These are phyloP conservation scores for Penicillium sp. DNA, from an alignment of 2,329 filamentous ascomycete species.

Conservation along the genomic window DNA sequence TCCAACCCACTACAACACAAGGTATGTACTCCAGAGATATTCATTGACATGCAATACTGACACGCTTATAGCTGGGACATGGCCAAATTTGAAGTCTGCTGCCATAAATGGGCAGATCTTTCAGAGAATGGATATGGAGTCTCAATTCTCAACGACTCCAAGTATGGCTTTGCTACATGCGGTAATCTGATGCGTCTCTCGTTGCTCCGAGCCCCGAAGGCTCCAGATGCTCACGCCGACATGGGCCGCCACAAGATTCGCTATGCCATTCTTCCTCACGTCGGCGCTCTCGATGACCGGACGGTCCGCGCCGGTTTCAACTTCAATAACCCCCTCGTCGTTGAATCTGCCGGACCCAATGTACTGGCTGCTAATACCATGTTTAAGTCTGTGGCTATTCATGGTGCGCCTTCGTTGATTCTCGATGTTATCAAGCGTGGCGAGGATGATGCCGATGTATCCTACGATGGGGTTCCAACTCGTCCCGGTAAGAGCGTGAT, in stretches of 20 bases:
- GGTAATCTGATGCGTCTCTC: constrained; percentile 89
- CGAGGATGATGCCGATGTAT: constrained; percentile 76
- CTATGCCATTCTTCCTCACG: constrained; percentile 87
- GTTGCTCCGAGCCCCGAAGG: constrained; percentile 83
- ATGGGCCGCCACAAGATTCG: constrained; percentile 88
- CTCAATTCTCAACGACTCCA: constrained; percentile 90
- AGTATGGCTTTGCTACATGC: constrained; percentile 90
- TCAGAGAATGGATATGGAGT: constrained; percentile 88
- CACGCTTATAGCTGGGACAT: constrained; percentile 72
- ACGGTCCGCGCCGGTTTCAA: constrained; percentile 84
- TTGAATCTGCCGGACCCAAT: constrained; percentile 44
- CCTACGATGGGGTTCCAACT: constrained; percentile 60
- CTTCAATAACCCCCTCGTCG: constrained; percentile 80
- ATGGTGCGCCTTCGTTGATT: constrained; percentile 68
- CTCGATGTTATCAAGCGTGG: constrained; percentile 91
- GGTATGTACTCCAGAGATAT: constrained; percentile 48
- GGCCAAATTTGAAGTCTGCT: constrained; percentile 97
- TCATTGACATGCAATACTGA: constrained; percentile 22
- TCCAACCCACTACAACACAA: constrained; percentile 97
- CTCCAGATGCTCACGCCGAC: constrained; percentile 88
- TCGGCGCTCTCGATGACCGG: constrained; percentile 67
- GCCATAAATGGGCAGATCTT: constrained; percentile 90
- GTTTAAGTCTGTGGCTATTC: constrained; percentile 66
- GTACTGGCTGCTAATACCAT: constrained; percentile 16
- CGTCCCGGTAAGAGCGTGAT: constrained; percentile 78